Percentiles rank a stretch among this genome's conserved stretches.
Conservation (phyloP, 306 rosid species). For the Pterocarpus macrocarpus region DNA sequence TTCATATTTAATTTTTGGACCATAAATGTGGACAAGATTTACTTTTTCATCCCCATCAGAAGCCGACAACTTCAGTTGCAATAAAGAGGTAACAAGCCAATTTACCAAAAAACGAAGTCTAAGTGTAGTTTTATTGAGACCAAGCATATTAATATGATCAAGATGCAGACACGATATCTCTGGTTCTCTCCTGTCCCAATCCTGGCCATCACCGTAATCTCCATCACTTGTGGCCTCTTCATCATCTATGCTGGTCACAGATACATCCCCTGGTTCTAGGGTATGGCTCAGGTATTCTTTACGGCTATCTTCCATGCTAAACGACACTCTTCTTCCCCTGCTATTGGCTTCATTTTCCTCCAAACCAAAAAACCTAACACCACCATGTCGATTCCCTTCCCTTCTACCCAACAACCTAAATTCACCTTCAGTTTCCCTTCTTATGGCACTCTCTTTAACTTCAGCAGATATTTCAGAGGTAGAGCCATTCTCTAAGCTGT, state of each 20-base stretch:
- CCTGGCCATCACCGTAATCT: slow-evolving; percentile 75
- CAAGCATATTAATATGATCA: slow-evolving; percentile 85
- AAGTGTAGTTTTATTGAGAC: slow-evolving; percentile 89
- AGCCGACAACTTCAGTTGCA: slow-evolving; percentile 76
- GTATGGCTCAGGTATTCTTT: slow-evolving; percentile 61
- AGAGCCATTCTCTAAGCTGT: slow-evolving; percentile 64
- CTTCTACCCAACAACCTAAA: slow-evolving; percentile 89
- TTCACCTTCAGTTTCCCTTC: slow-evolving; percentile 98
- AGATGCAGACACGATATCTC: slow-evolving; percentile 81
- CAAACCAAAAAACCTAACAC: slow-evolving; percentile 79
- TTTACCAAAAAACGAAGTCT: slow-evolving; percentile 88
- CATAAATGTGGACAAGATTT: slow-evolving; percentile 83
- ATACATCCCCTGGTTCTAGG: slow-evolving; percentile 71
- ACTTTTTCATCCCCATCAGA: slow-evolving; percentile 59
- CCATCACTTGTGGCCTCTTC: slow-evolving; percentile 82
- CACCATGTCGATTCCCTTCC: slow-evolving; percentile 72
- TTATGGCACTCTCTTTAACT: slow-evolving; percentile 87
- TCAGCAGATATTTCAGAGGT: slow-evolving; percentile 62
- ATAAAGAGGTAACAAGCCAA: slow-evolving; percentile 92
- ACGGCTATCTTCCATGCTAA: slow-evolving; percentile 77
- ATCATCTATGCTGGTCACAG: slow-evolving; percentile 76
- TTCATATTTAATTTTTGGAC: slow-evolving; percentile 95
- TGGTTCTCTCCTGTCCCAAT: slow-evolving; percentile 71
- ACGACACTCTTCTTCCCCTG: slow-evolving; percentile 85
- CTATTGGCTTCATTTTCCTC: slow-evolving; percentile 73